These are phyloP conservation scores for Parasarocladium wereldwijsianum DNA, from an alignment of 2,329 filamentous ascomycete species.

Conservation along the genomic window DNA sequence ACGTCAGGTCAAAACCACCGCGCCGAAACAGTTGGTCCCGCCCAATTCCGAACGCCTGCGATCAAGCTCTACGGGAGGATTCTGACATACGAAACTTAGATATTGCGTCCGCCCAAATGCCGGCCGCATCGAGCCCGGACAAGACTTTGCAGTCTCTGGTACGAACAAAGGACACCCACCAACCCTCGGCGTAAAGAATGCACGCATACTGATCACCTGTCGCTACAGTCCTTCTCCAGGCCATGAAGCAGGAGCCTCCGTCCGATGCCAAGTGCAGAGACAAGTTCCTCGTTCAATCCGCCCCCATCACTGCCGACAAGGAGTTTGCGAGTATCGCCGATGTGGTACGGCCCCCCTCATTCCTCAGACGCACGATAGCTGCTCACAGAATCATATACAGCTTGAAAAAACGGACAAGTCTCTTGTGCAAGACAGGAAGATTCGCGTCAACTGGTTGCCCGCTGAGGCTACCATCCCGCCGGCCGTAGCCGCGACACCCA, in stretches of 20 bases:
- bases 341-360: conserved; percentile 45
- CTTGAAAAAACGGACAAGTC: conserved; percentile 70
- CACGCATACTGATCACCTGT: neutral
- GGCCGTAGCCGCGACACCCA: conserved; percentile 22
- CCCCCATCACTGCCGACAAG: conserved; percentile 68
- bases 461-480: conserved; percentile 19
- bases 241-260: conserved; percentile 91
- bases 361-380: neutral
- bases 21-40: conserved; percentile 78
- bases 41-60: neutral
- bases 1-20: conserved; percentile 87
- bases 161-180: too few species aligned
- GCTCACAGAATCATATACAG: conserved; percentile 26
- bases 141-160: conserved; percentile 89
- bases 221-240: conserved; percentile 71
- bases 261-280: conserved; percentile 81
- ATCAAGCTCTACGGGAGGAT: neutral
- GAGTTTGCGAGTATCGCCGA: conserved; percentile 68
- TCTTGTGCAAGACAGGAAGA: conserved; percentile 83
- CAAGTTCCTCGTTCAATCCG: conserved; percentile 94
- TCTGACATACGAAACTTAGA: conserved; percentile 30
- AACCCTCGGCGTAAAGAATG: neutral
- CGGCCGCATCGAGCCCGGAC: conserved; percentile 81
- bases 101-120: conserved; percentile 98
- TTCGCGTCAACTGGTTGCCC: conserved; percentile 74